Conservation (phyloP, 305 asterid genomes). For the Fraxinus dipetala region DNA sequence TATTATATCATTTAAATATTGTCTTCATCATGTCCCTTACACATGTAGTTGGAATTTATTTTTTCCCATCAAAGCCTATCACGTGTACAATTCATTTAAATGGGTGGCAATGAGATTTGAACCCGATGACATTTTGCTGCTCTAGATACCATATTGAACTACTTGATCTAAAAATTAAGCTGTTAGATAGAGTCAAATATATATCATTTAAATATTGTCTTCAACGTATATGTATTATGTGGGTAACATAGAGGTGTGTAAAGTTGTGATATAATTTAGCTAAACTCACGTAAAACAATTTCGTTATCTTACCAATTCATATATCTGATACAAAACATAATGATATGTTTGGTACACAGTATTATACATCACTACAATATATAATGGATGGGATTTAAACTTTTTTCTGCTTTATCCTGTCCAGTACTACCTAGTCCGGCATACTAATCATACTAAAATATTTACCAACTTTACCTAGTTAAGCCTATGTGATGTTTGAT, state of each 20-base stretch:
- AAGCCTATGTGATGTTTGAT: background rate
- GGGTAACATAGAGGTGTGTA: background rate
- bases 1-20: background rate
- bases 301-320: background rate
- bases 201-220: background rate
- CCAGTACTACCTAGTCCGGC: background rate
- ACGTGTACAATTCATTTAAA: background rate
- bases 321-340: background rate
- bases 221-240: background rate
- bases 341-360: background rate
- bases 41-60: background rate
- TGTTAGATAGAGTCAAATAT: background rate
- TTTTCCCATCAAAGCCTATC: background rate
- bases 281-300: background rate
- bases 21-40: background rate
- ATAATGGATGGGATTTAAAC: background rate
- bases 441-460: background rate
- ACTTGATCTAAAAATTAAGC: background rate
- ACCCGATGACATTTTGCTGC: background rate
- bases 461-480: background rate
- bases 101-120: background rate
- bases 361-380: background rate
- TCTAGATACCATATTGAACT: background rate
- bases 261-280: background rate
- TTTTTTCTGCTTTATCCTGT: background rate